These are phyloP conservation scores for Medicago arabica DNA, from an alignment of 306 rosid species.

Conservation along the genomic window DNA sequence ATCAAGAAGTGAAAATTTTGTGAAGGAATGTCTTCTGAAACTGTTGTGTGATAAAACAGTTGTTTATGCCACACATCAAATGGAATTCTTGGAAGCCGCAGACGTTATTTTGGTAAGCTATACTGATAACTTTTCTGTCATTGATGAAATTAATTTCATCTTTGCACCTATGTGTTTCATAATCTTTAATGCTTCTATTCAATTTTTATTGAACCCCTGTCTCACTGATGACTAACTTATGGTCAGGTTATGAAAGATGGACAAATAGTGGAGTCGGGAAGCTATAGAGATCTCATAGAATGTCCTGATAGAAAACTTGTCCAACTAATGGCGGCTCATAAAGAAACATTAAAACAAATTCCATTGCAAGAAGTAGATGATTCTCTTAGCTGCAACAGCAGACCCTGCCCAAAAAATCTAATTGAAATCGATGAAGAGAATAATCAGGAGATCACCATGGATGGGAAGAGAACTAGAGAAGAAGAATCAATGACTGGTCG, in stretches of 20 bases:
- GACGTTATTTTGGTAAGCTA: slow-evolving; percentile 71
- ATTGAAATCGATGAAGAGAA: slow-evolving; percentile 61
- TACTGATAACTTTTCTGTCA: neutral
- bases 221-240: neutral
- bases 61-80: slow-evolving; percentile 80
- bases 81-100: slow-evolving; percentile 80
- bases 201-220: neutral
- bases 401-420: slow-evolving; percentile 48
- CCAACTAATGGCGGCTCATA: slow-evolving; percentile 75
- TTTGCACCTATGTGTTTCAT: no score
- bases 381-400: slow-evolving; percentile 28
- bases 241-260: slow-evolving; percentile 78
- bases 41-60: slow-evolving; percentile 75
- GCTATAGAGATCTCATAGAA: slow-evolving; percentile 66
- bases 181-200: no score
- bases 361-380: slow-evolving; percentile 49
- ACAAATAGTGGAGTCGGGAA: slow-evolving; percentile 67
- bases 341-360: slow-evolving; percentile 63
- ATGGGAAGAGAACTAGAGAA: slow-evolving; percentile 54
- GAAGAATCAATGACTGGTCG: slow-evolving; percentile 69
- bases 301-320: slow-evolving; percentile 64
- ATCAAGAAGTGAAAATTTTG: slow-evolving; percentile 18
- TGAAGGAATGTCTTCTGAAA: slow-evolving; percentile 82
- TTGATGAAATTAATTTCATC: neutral
- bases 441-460: slow-evolving; percentile 35